These are phyloP conservation scores for Cardamine resedifolia DNA, from an alignment of 345 rosid genomes.

Conservation along the genomic window DNA sequence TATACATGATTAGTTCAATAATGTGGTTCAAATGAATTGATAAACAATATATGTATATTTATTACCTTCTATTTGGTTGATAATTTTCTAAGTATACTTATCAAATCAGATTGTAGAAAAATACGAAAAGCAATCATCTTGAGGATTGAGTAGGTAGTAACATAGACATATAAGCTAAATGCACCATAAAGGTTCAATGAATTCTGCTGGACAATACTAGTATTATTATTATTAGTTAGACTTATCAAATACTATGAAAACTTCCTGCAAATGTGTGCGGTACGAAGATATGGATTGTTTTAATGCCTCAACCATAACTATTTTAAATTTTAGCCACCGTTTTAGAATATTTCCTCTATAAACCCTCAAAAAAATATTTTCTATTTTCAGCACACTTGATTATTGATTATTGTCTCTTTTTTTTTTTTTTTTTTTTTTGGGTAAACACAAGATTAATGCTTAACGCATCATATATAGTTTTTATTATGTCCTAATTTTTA, in stretches of 20 bases:
- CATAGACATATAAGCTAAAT: slow-evolving; percentile 25
- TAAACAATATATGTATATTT: not conserved
- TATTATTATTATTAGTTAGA: slow-evolving; percentile 3
- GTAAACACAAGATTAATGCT: not conserved
- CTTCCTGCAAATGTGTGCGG: slow-evolving; percentile 16
- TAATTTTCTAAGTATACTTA: not conserved
- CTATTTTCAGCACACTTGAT: not conserved
- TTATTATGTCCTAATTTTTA: not conserved
- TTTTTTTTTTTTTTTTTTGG: not conserved
- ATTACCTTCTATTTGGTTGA: not conserved
- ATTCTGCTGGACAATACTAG: not conserved
- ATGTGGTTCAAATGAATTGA: not conserved
- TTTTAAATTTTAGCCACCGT: slow-evolving; percentile 28
- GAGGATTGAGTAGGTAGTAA: slow-evolving; percentile 27
- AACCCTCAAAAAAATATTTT: not conserved
- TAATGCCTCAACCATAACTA: slow-evolving; percentile 7
- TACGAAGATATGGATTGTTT: not conserved
- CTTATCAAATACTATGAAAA: slow-evolving; percentile 27
- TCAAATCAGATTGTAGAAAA: not conserved
- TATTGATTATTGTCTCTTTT: not conserved
- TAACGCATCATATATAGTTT: not conserved
- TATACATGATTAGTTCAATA: not conserved
- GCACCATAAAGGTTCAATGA: slow-evolving; percentile 31
- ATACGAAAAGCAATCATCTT: slow-evolving; percentile 4
- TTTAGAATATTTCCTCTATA: slow-evolving; percentile 21